Evolutionary conservation across 768 basidiomycete genomes (phyloP), one percentile per base, ranked within the genome.

Genomic region (Steccherinum ochraceum): DNA sequence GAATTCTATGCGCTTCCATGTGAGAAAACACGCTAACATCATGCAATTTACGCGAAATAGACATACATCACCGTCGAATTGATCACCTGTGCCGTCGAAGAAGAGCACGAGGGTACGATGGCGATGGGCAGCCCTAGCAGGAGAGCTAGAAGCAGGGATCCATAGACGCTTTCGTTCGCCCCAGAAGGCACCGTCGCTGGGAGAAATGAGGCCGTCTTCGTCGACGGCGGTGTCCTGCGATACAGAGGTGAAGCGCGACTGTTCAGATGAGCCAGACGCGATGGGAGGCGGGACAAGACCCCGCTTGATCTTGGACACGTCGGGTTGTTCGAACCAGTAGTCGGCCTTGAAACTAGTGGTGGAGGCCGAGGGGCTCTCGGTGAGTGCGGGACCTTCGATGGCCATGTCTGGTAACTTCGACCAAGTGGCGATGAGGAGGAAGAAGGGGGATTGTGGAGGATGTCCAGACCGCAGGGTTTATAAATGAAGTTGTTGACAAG

Each of bases 1-100:
- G 84, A 85, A 56, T 85, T 86, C 81, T 84, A 18, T 46, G 16
- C 5, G n/a, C n/a, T n/a, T n/a, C n/a, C n/a, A n/a, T n/a, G n/a
- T 12, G 52, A 10, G 12, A 42, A 26, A 7, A 16, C 16, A 12
- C 10, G 21, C 19, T 40, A 11, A 49, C 7, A 40, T 40, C n/a
- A n/a, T n/a, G n/a, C n/a, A n/a, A n/a, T n/a, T n/a, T n/a, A 13
- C 40, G 4, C 4, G 3, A 16, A 12, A 46, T 13, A 19, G 20
- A 42, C 76, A 27, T 48, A 82, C 83, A 55, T 84, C 81, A 30
- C 71, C 61, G 56, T 82, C 80, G 53, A 85, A 85, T 57, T 82
- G 78, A 62, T 83, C 79, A 2, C 79, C 79, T 56, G 61, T 58
- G 11, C 59, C 81, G 56, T 87, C 85, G 53, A 86, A 86, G 60